Percentiles rank a stretch among this genome's conserved stretches.
Conservation (phyloP, 2,329 filamentous ascomycete genomes). For the Septoria petroselini region DNA sequence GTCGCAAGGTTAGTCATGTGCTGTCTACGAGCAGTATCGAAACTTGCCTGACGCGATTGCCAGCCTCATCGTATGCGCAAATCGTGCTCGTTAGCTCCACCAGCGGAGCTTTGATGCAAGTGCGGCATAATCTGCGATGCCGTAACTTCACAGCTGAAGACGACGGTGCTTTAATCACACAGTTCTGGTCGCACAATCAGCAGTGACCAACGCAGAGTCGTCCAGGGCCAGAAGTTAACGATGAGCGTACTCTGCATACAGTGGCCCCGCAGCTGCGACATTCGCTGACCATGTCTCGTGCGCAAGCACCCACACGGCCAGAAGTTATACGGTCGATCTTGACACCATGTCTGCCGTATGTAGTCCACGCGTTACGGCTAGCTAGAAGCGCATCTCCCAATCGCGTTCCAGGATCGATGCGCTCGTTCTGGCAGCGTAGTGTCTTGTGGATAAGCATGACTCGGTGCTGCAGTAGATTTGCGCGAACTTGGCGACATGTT, state of each 20-base stretch:
- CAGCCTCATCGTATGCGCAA: slow-evolving; percentile 33
- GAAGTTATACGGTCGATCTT: slow-evolving; percentile 48
- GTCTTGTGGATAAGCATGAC: slow-evolving; percentile 69
- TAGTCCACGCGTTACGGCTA: slow-evolving; percentile 31
- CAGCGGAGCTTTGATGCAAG: slow-evolving; percentile 71
- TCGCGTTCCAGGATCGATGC: slow-evolving; percentile 52
- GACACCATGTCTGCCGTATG: slow-evolving; percentile 29
- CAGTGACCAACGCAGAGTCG: background rate
- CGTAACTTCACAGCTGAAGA: slow-evolving; percentile 65
- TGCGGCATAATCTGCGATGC: slow-evolving; percentile 74
- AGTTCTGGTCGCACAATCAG: slow-evolving; percentile 62
- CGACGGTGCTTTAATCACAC: slow-evolving; percentile 77
- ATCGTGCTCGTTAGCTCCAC: slow-evolving; percentile 36
- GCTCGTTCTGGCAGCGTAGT: slow-evolving; percentile 75
- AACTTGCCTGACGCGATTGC: slow-evolving; percentile 18
- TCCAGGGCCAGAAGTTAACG: background rate
- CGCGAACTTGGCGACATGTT: slow-evolving; percentile 76
- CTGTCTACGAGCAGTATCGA: background rate
- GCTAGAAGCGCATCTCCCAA: slow-evolving; percentile 43
- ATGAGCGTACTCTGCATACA: slow-evolving; percentile 69
- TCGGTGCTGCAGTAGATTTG: slow-evolving; percentile 75
- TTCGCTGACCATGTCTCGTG: slow-evolving; percentile 79
- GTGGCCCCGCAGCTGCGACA: slow-evolving; percentile 74
- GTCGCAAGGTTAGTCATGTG: background rate
- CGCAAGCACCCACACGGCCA: slow-evolving; percentile 74